Percentiles rank a stretch among this genome's conserved stretches.
Evolutionary conservation across 352 stramenopile genomes (phyloP).

Genomic region (Pythium brachiatum): DNA sequence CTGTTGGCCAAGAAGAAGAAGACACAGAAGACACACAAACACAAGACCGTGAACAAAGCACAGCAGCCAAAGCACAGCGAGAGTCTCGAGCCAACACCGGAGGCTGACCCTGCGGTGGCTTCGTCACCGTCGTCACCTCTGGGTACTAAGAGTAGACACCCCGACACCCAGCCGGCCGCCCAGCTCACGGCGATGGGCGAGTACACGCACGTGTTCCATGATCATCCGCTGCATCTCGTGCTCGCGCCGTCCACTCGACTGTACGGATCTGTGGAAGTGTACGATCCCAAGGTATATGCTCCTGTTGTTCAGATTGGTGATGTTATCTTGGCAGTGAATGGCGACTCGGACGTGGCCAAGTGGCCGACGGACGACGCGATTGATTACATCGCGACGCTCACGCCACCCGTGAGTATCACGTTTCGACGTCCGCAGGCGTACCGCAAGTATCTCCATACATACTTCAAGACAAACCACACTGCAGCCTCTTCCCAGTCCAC

Average conservation of each 20-base stretch:
- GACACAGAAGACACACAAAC: constrained; percentile 16
- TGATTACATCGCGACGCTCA: constrained; percentile 44
- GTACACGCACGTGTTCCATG: constrained; percentile 51
- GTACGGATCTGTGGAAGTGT: constrained; percentile 74
- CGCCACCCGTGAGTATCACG: constrained; percentile 43
- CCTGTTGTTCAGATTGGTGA: constrained; percentile 54
- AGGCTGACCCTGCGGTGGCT: constrained; percentile 2
- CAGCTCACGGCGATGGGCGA: constrained; percentile 53
- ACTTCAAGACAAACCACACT: constrained; percentile 32
- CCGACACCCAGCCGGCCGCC: constrained; percentile 1
- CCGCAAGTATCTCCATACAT: constrained; percentile 48
- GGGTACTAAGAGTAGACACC: background rate
- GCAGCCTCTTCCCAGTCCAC: constrained; percentile 46
- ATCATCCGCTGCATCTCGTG: constrained; percentile 46
- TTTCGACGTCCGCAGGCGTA: constrained; percentile 60
- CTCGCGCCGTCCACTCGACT: constrained; percentile 66
- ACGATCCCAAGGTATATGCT: constrained; percentile 51
- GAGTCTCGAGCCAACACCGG: constrained; percentile 4
- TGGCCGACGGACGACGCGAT: constrained; percentile 58
- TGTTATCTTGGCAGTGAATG: constrained; percentile 69
- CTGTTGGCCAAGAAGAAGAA: constrained; percentile 35
- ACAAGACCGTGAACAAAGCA: constrained; percentile 4
- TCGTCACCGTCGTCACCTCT: background rate
- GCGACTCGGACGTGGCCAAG: constrained; percentile 38
- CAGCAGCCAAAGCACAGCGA: background rate